A percentile compares a stretch with the other conserved stretches of the same genome.
Conservation (phyloP, 495 filamentous ascomycete species). For the Lentithecium fluviatile region DNA sequence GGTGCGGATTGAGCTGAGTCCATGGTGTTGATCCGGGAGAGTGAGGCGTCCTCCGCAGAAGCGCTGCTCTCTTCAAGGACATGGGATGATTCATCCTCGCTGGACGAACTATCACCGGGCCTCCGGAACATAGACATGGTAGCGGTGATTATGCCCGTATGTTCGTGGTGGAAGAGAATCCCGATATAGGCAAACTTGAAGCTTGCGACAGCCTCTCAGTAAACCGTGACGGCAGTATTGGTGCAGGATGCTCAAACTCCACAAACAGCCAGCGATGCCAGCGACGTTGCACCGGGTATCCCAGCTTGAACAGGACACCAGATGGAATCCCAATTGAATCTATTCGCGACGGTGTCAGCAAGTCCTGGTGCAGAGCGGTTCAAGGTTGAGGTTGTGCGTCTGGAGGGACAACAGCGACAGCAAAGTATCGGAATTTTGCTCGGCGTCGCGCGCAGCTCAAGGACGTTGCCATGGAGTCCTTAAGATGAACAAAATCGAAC, state of each 20-base stretch:
- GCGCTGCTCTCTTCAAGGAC: not conserved
- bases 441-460: not conserved
- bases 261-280: too few species aligned
- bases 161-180: not conserved
- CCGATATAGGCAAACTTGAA: not conserved
- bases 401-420: not conserved
- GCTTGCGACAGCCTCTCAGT: not conserved
- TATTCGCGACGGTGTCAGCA: too few species aligned
- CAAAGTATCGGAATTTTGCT: not conserved
- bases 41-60: slow-evolving; percentile 2
- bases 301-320: too few species aligned
- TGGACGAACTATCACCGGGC: slow-evolving; percentile 9
- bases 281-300: too few species aligned
- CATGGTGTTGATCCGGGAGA: slow-evolving; percentile 20
- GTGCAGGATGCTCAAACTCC: too few species aligned
- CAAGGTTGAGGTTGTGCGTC: not conserved
- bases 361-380: not conserved
- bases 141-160: not conserved
- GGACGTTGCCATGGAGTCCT: not conserved
- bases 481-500: not conserved
- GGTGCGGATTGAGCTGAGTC: slow-evolving; percentile 12
- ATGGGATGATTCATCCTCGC: not conserved
- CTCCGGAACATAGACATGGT: slow-evolving; percentile 29
- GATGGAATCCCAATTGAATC: too few species aligned
- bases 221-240: not conserved